These are phyloP conservation scores for Aspergillus niger DNA, from an alignment of 2,329 filamentous ascomycete genomes.

Conservation along the genomic window DNA sequence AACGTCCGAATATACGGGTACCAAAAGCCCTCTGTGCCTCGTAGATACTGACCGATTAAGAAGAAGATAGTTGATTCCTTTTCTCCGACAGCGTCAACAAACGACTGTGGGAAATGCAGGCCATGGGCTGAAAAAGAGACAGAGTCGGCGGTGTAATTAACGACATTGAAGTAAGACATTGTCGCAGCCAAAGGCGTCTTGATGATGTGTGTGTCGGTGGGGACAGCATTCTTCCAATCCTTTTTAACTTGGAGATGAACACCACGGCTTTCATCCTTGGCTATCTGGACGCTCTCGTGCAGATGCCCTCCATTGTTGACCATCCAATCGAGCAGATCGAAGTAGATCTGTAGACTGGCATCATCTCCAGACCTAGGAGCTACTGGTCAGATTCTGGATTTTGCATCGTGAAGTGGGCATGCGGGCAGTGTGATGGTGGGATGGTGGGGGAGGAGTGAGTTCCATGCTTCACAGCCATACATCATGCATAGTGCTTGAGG, in stretches of 20 bases:
- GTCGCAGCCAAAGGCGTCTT: slow-evolving; percentile 38
- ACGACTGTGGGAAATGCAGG: slow-evolving; percentile 50
- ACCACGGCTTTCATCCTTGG: slow-evolving; percentile 36
- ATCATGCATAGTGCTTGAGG: not conserved
- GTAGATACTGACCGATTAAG: slow-evolving; percentile 67
- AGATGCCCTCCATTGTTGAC: slow-evolving; percentile 34
- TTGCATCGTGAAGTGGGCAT: not conserved
- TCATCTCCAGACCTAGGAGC: not conserved
- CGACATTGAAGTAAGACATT: slow-evolving; percentile 42
- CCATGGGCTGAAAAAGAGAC: slow-evolving; percentile 33
- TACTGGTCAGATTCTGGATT: not conserved
- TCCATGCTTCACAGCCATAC: not conserved
- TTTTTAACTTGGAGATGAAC: slow-evolving; percentile 39
- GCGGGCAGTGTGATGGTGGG: not conserved
- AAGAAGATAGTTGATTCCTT: slow-evolving; percentile 69
- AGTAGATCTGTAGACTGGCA: slow-evolving; percentile 27
- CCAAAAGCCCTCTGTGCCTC: slow-evolving; percentile 64
- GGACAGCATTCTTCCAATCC: slow-evolving; percentile 27
- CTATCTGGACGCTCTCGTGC: slow-evolving; percentile 36
- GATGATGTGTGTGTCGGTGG: slow-evolving; percentile 37
- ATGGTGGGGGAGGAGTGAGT: not conserved
- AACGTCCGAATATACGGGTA: slow-evolving; percentile 66
- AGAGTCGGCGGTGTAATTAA: slow-evolving; percentile 25
- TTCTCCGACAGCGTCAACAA: slow-evolving; percentile 55
- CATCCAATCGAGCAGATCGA: slow-evolving; percentile 37